phyloP scores from a whole-genome alignment of 1,139 yeast species.

The Suhomyces guaymorum region DNA sequence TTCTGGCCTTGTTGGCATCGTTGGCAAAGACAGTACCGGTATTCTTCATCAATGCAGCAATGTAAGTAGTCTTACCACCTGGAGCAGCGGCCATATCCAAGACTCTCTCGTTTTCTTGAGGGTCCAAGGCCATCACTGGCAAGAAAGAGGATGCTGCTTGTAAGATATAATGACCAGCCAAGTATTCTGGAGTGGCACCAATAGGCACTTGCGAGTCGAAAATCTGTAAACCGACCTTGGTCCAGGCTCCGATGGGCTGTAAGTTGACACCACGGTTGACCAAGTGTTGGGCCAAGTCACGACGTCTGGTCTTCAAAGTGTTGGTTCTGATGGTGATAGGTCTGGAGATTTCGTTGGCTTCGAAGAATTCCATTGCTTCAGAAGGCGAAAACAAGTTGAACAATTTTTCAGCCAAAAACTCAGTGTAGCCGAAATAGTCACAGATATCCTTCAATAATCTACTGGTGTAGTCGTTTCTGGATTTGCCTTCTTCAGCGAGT shows the following conservation, averaged over 20 bases:
- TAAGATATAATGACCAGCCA: constrained; percentile 95
- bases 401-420: constrained; percentile 88
- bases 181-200: constrained; percentile 98
- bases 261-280: constrained; percentile 96
- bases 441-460: constrained; percentile 83
- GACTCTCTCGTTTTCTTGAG: constrained; percentile 92
- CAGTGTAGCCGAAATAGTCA: constrained; percentile 96
- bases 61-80: constrained; percentile 97
- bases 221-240: constrained; percentile 94
- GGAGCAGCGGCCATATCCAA: constrained; percentile 99
- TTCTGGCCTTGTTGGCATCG: constrained; percentile 94
- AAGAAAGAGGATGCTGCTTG: constrained; percentile 98
- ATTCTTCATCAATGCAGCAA: constrained; percentile 95
- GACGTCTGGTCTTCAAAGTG: constrained; percentile 88
- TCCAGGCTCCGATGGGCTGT: constrained; percentile 97
- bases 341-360: constrained; percentile 95
- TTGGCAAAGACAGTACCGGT: constrained; percentile 98
- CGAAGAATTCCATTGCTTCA: constrained; percentile 97
- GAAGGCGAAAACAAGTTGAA: constrained; percentile 89
- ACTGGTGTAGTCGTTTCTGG: constrained; percentile 77
- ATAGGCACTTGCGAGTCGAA: constrained; percentile 98
- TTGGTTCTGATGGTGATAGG: constrained; percentile 97
- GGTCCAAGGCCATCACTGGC: constrained; percentile 97
- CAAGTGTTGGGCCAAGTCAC: constrained; percentile 92
- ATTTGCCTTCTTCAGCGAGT: constrained; percentile 81